phyloP scores from a whole-genome alignment of 306 rosid genomes.

The Morella rubra region DNA sequence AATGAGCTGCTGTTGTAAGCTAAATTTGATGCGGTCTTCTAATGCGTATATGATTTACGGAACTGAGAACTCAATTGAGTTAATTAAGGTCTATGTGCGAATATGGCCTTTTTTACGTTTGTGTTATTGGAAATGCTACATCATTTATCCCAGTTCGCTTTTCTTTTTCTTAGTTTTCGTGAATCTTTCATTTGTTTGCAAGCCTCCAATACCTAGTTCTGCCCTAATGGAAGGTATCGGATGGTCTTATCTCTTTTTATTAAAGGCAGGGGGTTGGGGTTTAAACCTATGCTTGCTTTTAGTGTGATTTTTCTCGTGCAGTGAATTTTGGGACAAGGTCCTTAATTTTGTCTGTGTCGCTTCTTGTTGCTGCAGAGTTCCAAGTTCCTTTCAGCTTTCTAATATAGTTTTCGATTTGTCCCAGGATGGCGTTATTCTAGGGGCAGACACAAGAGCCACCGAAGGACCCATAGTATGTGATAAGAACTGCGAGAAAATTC shows the following conservation, averaged over 20 bases:
- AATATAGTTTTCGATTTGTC: background rate
- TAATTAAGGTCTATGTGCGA: background rate
- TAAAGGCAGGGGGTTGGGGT: background rate
- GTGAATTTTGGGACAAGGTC: background rate
- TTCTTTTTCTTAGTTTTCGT: background rate
- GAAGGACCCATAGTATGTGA: slow-evolving; percentile 58
- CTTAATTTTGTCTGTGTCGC: background rate
- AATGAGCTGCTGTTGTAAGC: background rate
- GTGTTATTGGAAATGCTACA: background rate
- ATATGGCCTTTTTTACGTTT: background rate
- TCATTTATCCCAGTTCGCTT: background rate
- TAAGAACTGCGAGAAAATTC: slow-evolving; percentile 61
- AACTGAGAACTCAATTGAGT: background rate
- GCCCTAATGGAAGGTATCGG: too few relatives aligned
- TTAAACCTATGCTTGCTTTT: background rate
- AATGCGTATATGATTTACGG: background rate
- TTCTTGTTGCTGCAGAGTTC: background rate
- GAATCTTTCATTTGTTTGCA: background rate
- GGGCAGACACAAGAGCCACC: slow-evolving; percentile 62
- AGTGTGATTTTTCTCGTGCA: background rate
- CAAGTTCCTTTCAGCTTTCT: background rate
- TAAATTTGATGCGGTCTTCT: background rate
- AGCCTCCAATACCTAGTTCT: background rate
- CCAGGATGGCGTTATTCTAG: slow-evolving; percentile 65
- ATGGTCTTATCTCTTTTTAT: background rate